These are phyloP conservation scores for Xeromyces bisporus DNA, from an alignment of 495 filamentous ascomycete species.

Conservation along the genomic window DNA sequence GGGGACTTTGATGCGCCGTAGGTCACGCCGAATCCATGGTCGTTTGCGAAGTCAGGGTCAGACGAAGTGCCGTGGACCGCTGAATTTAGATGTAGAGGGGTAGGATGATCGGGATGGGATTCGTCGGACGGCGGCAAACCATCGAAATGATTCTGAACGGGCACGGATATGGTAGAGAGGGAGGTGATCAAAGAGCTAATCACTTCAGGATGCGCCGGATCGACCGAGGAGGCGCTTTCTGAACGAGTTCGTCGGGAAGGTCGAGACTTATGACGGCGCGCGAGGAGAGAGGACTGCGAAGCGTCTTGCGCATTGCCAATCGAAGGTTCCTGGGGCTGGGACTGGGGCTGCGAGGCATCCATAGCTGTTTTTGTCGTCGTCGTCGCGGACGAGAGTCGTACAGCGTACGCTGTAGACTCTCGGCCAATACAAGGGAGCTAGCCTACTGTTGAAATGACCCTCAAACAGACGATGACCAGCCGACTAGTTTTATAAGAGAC, in stretches of 20 bases:
- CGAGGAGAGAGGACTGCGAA: conserved; percentile 16
- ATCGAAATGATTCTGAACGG: conserved; percentile 59
- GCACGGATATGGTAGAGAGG: conserved; percentile 67
- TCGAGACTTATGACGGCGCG: conserved; percentile 25
- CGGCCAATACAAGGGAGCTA: too few species aligned
- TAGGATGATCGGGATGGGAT: conserved; percentile 28
- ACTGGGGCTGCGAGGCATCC: conserved; percentile 20
- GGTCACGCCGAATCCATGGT: conserved; percentile 51
- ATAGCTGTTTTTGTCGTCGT: too few species aligned
- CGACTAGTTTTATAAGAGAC: too few species aligned
- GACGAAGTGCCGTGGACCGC: conserved; percentile 2
- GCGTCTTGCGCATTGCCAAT: conserved; percentile 12
- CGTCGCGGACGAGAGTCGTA: too few species aligned
- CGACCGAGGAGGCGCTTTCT: conserved; percentile 11
- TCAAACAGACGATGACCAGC: too few species aligned
- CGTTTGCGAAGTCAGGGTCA: conserved; percentile 11
- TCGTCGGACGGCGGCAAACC: conserved; percentile 31
- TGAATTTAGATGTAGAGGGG: conserved; percentile 17
- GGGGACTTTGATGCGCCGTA: conserved; percentile 39
- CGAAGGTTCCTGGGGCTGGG: too few species aligned
- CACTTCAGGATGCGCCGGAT: conserved; percentile 72
- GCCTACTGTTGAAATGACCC: too few species aligned
- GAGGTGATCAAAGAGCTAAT: conserved; percentile 90
- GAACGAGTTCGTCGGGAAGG: conserved; percentile 14
- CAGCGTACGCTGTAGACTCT: too few species aligned